Percentiles rank a stretch among this genome's conserved stretches.
Conservation (phyloP, 1,284 basidiomycete genomes). For the Xanthoconium separans region DNA sequence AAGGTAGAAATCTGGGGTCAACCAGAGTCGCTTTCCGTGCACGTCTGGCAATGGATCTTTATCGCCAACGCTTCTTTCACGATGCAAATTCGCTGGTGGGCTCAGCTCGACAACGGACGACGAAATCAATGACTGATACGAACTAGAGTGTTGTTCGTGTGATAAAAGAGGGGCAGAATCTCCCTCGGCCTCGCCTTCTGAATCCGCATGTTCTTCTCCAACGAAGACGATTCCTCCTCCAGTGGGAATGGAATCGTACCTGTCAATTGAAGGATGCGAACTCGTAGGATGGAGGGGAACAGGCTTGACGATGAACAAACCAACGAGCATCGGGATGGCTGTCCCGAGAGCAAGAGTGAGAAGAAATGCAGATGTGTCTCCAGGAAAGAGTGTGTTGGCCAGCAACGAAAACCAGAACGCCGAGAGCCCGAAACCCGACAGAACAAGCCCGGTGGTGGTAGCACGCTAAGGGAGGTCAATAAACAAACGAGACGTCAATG, state of each 20-base stretch:
- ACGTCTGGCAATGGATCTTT: constrained; percentile 39
- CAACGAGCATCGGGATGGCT: constrained; percentile 65
- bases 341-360: constrained; percentile 72
- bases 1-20: constrained; percentile 70
- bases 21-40: constrained; percentile 47
- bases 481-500: neutral
- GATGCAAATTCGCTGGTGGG: neutral
- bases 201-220: constrained; percentile 28
- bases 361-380: constrained; percentile 69
- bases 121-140: constrained; percentile 6
- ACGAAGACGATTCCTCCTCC: constrained; percentile 22
- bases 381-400: constrained; percentile 65
- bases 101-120: constrained; percentile 17
- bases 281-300: constrained; percentile 46
- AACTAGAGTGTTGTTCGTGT: constrained; percentile 5
- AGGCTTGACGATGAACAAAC: constrained; percentile 59
- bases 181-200: constrained; percentile 14
- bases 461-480: constrained; percentile 49
- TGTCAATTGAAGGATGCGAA: neutral
- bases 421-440: constrained; percentile 83
- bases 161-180: constrained; percentile 22
- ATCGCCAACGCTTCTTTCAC: constrained; percentile 10
- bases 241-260: constrained; percentile 14
- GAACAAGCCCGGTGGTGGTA: constrained; percentile 68
- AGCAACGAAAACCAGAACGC: constrained; percentile 78